Evolutionary conservation across 352 stramenopile species (phyloP).

Genomic region (Aphanomyces stellatus): DNA sequence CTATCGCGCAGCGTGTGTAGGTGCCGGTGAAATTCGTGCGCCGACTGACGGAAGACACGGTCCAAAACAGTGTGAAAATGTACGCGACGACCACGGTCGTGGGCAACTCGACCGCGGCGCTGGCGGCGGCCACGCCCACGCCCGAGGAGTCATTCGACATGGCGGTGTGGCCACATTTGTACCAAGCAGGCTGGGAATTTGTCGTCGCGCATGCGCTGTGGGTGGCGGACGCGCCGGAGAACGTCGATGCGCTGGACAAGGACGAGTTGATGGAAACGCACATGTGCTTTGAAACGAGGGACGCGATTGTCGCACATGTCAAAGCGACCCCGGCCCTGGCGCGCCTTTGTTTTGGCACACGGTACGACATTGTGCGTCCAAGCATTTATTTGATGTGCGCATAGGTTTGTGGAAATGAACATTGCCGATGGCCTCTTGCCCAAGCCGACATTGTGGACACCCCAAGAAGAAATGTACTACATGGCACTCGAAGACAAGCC

Average conservation of each 20-base stretch:
- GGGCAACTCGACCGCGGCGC: slow-evolving; percentile 8
- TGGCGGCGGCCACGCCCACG: slow-evolving; percentile 22
- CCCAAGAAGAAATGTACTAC: slow-evolving; percentile 23
- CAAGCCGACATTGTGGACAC: not conserved
- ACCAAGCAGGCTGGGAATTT: slow-evolving; percentile 58
- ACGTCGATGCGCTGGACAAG: slow-evolving; percentile 12
- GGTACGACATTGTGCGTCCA: slow-evolving; percentile 26
- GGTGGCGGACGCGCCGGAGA: not conserved
- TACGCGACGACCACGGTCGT: slow-evolving; percentile 7
- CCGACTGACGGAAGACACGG: slow-evolving; percentile 54
- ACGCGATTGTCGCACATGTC: slow-evolving; percentile 50
- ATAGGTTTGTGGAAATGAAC: slow-evolving; percentile 9
- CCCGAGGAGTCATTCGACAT: slow-evolving; percentile 70
- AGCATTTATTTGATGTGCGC: not conserved
- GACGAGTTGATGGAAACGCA: not conserved
- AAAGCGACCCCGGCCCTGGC: slow-evolving; percentile 34
- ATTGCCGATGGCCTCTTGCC: not conserved
- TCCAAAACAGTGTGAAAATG: slow-evolving; percentile 69
- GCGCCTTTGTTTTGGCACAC: slow-evolving; percentile 62
- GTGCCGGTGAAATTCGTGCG: slow-evolving; percentile 51
- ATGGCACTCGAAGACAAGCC: slow-evolving; percentile 19
- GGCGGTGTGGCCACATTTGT: slow-evolving; percentile 68
- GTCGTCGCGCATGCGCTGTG: slow-evolving; percentile 29
- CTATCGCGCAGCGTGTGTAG: not conserved
- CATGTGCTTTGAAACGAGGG: not conserved